Evolutionary conservation across 805 yeast genomes (phyloP).

Genomic region (Barnettozyma botsteinii): DNA sequence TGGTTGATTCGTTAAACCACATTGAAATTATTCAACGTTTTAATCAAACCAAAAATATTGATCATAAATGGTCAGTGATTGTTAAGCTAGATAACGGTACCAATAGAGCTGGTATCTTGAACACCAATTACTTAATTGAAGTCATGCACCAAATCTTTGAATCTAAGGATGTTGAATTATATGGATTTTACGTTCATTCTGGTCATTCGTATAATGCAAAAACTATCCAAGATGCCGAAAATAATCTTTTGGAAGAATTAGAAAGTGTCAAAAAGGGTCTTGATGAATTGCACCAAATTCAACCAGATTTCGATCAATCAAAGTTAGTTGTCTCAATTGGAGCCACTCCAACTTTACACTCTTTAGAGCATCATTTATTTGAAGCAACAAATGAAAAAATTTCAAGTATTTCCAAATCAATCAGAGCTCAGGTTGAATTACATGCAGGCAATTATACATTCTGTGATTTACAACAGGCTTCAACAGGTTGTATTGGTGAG

Average conservation of each 20-base stretch:
- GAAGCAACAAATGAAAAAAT: conserved; percentile 12
- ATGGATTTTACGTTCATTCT: conserved; percentile 75
- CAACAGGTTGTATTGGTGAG: conserved; percentile 51
- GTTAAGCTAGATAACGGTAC: conserved; percentile 70
- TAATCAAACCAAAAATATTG: conserved; percentile 21
- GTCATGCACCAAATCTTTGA: conserved; percentile 31
- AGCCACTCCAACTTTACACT: conserved; percentile 76
- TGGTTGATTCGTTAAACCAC: conserved; percentile 60
- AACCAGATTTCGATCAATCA: conserved; percentile 32
- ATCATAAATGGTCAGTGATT: conserved; percentile 54
- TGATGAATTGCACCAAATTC: conserved; percentile 26
- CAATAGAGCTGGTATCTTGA: conserved; percentile 55
- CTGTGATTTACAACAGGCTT: conserved; percentile 72
- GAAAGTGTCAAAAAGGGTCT: conserved; percentile 51
- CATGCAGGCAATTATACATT: conserved; percentile 81
- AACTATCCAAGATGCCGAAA: conserved; percentile 40
- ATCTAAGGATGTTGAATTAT: conserved; percentile 36
- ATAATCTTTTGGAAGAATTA: conserved; percentile 50
- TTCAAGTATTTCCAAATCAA: conserved; percentile 14
- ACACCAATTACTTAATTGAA: conserved; percentile 30
- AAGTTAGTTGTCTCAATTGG: conserved; percentile 61
- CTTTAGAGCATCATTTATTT: conserved; percentile 33
- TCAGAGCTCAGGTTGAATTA: conserved; percentile 48
- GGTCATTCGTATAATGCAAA: conserved; percentile 64
- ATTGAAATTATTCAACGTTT: conserved; percentile 40